Percentiles rank a stretch among this genome's conserved stretches.
Evolutionary conservation across 352 stramenopile genomes (phyloP).

Genomic region (Chrysophaeum taylorii): DNA sequence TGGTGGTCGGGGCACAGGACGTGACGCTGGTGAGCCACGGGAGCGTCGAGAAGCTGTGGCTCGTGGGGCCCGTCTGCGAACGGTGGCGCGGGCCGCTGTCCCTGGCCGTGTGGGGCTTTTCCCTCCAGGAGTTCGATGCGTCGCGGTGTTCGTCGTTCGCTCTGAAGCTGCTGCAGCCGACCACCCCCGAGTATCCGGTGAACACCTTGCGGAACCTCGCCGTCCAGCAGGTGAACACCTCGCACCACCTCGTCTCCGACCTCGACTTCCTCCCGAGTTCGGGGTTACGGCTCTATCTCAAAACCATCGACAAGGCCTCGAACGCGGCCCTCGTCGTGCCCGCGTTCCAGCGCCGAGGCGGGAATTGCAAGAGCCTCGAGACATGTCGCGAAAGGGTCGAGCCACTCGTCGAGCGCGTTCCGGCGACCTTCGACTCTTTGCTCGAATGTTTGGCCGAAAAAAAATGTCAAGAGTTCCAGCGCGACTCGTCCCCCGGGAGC

Average conservation of each 20-base stretch:
- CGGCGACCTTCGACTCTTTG: not conserved
- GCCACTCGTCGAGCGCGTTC: not conserved
- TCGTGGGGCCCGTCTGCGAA: not conserved
- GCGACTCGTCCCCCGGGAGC: slow-evolving; percentile 44
- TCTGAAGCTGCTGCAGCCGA: not conserved
- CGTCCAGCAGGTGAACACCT: not conserved
- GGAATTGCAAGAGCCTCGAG: not conserved
- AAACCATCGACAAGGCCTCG: too few species aligned
- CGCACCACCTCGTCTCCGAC: slow-evolving; percentile 8
- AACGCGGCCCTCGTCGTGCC: slow-evolving; percentile 1
- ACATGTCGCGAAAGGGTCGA: not conserved
- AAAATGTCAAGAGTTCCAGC: slow-evolving; percentile 49
- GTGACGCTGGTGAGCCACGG: too few species aligned
- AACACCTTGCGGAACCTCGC: not conserved
- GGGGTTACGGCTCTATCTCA: not conserved
- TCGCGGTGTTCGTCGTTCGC: not conserved
- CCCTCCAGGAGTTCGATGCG: not conserved
- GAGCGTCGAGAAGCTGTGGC: slow-evolving; percentile 1
- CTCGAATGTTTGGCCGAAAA: slow-evolving; percentile 5
- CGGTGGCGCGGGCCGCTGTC: slow-evolving; percentile 1
- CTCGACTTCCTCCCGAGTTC: not conserved
- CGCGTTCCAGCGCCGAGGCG: slow-evolving; percentile 9
- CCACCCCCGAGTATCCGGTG: not conserved
- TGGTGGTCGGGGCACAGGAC: too few species aligned
- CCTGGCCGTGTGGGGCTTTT: not conserved